Evolutionary conservation across 805 yeast genomes (phyloP), one percentile per base, ranked within the genome.

Genomic region (Candida dendrica): DNA sequence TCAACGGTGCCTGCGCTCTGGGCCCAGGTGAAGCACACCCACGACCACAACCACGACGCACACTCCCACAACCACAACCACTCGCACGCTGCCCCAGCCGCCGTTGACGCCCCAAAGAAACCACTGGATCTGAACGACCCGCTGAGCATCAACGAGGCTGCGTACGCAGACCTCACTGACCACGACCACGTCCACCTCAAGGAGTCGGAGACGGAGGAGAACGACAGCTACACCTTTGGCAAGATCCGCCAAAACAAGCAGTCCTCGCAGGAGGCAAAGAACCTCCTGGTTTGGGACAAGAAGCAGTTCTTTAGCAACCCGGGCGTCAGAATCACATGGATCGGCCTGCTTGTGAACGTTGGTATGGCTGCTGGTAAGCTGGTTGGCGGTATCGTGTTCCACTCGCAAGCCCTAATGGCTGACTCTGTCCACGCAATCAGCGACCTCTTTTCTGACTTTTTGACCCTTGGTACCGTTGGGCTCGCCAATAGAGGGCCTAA

Each of bases 381-480:
- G 22, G 62, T 79, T 18, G 98, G 98, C 26, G 98, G 98, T 7
- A 69, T 87, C 15, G 79, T 79, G 32, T 93, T 93, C 74, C 95
- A 93, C 61, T 93, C 98, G 0, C 96, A 90, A 60, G 90, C 97
- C 2, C 73, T 93, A 43, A 60, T 90, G 39, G 98, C 98, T 1
- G 98, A 93, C 63, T 90, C 97, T 1, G 81, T 89, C 24, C 98
- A 93, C 64, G 91, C 98, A 0, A 72, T 87, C 17, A 81, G 95
- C 37, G 98, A 93, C 63, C 69, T 91, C 66, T 75, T 93, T 14
- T 85, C 95, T 8, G 98, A 93, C 61, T 75, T 91, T 37, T 66
- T 93, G 49, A 93, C 98, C 0, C 68, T 93, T 43, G 81, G 89
- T 4, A 91, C 98, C 1, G 96, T 93, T 16, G 80, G 85, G 27